These are phyloP conservation scores for Tetracladium setigerum DNA, from an alignment of 495 filamentous ascomycete genomes.

Conservation along the genomic window DNA sequence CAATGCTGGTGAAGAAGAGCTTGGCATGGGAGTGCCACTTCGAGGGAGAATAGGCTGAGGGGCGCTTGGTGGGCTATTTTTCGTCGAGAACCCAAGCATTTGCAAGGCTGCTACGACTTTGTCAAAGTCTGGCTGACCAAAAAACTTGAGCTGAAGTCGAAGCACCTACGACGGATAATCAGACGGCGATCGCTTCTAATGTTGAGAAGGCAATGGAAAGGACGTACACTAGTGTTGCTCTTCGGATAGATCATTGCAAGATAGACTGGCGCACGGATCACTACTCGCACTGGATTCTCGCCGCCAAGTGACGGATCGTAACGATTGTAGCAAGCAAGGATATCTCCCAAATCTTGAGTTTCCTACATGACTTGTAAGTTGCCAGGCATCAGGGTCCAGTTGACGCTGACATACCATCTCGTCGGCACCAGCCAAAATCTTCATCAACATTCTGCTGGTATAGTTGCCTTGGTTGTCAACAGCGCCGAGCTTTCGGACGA, in stretches of 20 bases:
- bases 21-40: background rate
- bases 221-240: constrained; percentile 15
- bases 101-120: constrained; percentile 23
- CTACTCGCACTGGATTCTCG: constrained; percentile 21
- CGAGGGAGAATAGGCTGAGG: background rate
- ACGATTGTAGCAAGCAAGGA: constrained; percentile 3
- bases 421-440: constrained; percentile 29
- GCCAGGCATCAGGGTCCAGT: background rate
- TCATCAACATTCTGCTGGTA: constrained; percentile 21
- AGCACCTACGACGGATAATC: constrained; percentile 24
- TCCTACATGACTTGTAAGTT: constrained; percentile 9
- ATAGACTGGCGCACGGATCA: constrained; percentile 20
- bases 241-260: constrained; percentile 28
- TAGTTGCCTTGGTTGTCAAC: constrained; percentile 17
- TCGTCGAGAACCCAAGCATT: constrained; percentile 24
- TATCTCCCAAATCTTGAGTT: constrained; percentile 15
- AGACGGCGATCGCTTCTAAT: background rate
- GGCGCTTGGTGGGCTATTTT: background rate
- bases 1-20: background rate
- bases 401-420: constrained; percentile 27
- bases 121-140: constrained; percentile 27
- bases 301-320: constrained; percentile 13
- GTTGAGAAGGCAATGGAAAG: background rate
- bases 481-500: constrained; percentile 22
- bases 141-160: constrained; percentile 39